Evolutionary conservation across 208 protist species (phyloP), one percentile per base, ranked within the genome.

Genomic region (Leishmania major): DNA sequence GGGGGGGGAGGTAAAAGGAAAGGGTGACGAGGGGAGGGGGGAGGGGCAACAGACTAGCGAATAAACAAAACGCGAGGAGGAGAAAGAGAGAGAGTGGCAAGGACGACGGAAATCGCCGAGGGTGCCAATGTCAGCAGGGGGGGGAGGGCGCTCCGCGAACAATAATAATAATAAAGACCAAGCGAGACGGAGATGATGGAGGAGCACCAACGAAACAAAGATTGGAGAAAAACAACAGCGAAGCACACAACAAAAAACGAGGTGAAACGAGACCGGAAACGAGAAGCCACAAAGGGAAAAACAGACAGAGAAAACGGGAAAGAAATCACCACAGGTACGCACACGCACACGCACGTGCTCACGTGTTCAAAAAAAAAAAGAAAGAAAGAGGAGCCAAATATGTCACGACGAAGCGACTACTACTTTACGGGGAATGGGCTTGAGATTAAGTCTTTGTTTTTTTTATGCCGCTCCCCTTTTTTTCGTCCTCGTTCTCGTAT

Each of bases 151-250:
- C 43, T 55, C 47, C 43, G 35, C 10, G 7, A 22, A 55, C 25
- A 10, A 3, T 25, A 47, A 31, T n/a, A 35, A 28, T 4, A 19
- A 25, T 15, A 22, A n/a, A 28, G 17, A 43, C 6, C 11, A 8
- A 55, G 19, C 19, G 71, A 40, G 35, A 75, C 47, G 47, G 35
- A 51, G 28, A 49, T 35, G 47, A 35, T 2, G 19, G n/a, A 25
- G 81, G 80, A 40, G 79, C 77, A 75, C 77, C 31, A 55, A 15
- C 51, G 0, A 62, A 45, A 62, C 1, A 2, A 57, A 35, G 57
- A 37, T 60, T 7, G 25, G 66, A n/a, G 31, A 22, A 69, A 69
- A 40, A n/a, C 77, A 15, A 55, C 15, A 55, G 51, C 51, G 45
- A 13, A 49, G 49, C 31, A 49, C 8, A 47, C 66, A 25, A 43